Evolutionary conservation across 495 filamentous ascomycete species (phyloP), one percentile per base, ranked within the genome.

Genomic region (Aspergillus coremiiformis): DNA sequence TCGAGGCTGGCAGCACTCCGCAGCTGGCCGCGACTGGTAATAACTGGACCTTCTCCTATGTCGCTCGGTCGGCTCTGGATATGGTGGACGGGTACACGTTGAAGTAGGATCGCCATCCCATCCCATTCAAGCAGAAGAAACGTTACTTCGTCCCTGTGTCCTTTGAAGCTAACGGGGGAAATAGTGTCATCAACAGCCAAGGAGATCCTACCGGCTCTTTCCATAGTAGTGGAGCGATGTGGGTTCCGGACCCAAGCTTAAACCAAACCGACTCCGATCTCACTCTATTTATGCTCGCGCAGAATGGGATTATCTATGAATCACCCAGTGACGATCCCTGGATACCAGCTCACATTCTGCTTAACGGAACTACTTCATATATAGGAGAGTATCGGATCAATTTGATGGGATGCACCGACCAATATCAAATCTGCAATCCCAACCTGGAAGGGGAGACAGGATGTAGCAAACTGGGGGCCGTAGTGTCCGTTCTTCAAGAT

Each of bases 231-330:
- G 32, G 32, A 15, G 5, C 5, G 14, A 35, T 35, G 32, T 47
- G 45, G 45, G 3, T 7, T 8, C 45, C 45, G 8, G 15, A 19
- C 27, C 21, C 24, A 5, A 15, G 11, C 15, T 23, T 69, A 15
- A 69, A 62, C 27, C 59, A 54, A 2, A 63, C 59, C 30, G 62
- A 69, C 42, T 58, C 65, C 5, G 66, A 71, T 35, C 46, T 69
- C n/a, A 52, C 66, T 1, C 37, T 71, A 3, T 56, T 64, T n/a
- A 55, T 69, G 20, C 55, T 71, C 4, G 50, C 56, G 12, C n/a
- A 49, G 17, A 69, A 69, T 19, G 37, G 24, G 20, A 27, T 69
- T 14, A 0, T 1, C 1, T 71, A 71, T 51, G n/a, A 20, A 10
- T 17, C 24, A n/a, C 54, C 54, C 26, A 44, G 19, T 12, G 43